Conservation (phyloP, 2,329 filamentous ascomycete genomes). For the Cordyceps javanica region DNA sequence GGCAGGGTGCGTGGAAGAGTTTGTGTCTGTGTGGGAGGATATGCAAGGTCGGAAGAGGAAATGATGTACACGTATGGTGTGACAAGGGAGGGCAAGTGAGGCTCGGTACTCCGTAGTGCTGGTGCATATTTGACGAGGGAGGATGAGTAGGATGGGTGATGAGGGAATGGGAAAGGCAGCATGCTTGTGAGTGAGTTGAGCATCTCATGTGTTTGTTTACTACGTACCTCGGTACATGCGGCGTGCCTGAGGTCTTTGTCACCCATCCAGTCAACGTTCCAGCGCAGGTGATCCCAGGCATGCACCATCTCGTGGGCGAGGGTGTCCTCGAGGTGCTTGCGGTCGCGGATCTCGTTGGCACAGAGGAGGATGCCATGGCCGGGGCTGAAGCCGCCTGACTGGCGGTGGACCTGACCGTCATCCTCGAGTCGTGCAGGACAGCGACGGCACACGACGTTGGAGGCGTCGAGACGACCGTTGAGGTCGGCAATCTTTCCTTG, state of each 20-base stretch:
- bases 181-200: slow-evolving; percentile 3
- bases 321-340: slow-evolving; percentile 84
- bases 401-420: slow-evolving; percentile 55
- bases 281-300: slow-evolving; percentile 87
- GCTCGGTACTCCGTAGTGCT: neutral
- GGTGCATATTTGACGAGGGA: neutral
- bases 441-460: slow-evolving; percentile 76
- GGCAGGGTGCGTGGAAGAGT: neutral
- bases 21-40: neutral
- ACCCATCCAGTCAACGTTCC: slow-evolving; percentile 77
- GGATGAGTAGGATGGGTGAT: neutral
- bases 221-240: slow-evolving; percentile 79
- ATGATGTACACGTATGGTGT: neutral
- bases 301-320: slow-evolving; percentile 97
- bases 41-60: slow-evolving; percentile 5
- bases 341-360: slow-evolving; percentile 79
- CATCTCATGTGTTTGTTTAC: neutral
- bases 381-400: slow-evolving; percentile 78
- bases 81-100: neutral
- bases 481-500: slow-evolving; percentile 73
- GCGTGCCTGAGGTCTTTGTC: slow-evolving; percentile 74
- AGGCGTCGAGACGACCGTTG: slow-evolving; percentile 65
- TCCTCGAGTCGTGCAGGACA: slow-evolving; percentile 58
- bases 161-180: neutral
- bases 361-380: slow-evolving; percentile 86